Evolutionary conservation across 2,329 filamentous ascomycete species (phyloP), one percentile per base, ranked within the genome.

Genomic region (Tolypocladium ovalisporum): DNA sequence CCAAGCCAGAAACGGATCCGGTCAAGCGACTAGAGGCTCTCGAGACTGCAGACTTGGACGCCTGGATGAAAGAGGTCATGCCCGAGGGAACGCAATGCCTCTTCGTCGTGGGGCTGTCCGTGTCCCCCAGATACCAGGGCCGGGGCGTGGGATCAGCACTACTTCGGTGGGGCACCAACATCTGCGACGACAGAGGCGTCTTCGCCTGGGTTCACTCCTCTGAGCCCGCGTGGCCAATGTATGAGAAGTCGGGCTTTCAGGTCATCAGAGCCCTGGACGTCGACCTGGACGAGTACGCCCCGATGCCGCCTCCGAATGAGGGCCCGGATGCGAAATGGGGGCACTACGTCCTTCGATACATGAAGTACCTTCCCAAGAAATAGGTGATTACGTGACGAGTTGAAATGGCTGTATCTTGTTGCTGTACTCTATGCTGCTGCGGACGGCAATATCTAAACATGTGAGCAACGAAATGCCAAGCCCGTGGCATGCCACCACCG

Each of bases 161-260:
- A 40, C 57, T 73, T 27, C 59, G 60, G 34, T 70, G 66, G 65
- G 71, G 70, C 27, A 69, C 66, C 5, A 54, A 61, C 15, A 61
- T 65, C 7, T 68, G 67, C 54, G 69, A 72, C 52, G 55, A 62
- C 7, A 55, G 63, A 35, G 60, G 62, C 3, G 65, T 64, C 10
- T 68, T 71, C 47, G 65, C 64, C 37, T 72, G 70, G 70, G 70
- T 70, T 52, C 68, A 71, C 57, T 67, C 70, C 19, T 72, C 69
- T 8, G 68, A 70, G 57, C 62, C 61, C 7, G 68, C 62, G 1
- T 68, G 63, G 62, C 55, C 34, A n/a, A 60, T 67, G 56, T 73
- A 70, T 44, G 61, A 61, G 39, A 68, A 66, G 59, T 60, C 61
- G 35, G 69, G 68, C 1, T 72, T 70, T 49, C 62, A 65, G 53